phyloP scores from a whole-genome alignment of 140 eudicot species.

The Erigeron philadelphicus region DNA sequence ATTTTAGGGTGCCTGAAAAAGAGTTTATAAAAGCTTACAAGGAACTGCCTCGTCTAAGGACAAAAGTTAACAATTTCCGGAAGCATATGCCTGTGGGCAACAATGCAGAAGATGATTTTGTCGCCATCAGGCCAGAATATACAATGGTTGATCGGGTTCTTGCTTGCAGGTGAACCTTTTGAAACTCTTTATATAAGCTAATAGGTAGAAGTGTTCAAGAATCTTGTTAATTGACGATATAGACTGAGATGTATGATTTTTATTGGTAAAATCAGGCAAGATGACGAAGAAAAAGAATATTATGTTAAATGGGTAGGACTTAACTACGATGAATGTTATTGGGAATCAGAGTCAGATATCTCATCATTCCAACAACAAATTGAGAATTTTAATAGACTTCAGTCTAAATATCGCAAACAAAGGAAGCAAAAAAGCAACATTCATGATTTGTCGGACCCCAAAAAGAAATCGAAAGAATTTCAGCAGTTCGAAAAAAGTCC shows the following conservation, averaged over 20 bases:
- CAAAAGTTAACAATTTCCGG: constrained; percentile 80
- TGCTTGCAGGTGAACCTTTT: constrained; percentile 72
- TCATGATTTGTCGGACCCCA: constrained; percentile 51
- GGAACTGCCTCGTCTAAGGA: constrained; percentile 77
- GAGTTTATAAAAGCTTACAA: constrained; percentile 84
- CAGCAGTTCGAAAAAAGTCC: constrained; percentile 88
- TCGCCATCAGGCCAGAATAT: constrained; percentile 86
- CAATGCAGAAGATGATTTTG: constrained; percentile 74
- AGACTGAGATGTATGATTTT: constrained; percentile 9
- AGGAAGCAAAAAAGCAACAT: constrained; percentile 51
- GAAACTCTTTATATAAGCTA: background rate
- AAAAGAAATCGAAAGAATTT: constrained; percentile 69
- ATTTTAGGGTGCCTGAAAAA: constrained; percentile 89
- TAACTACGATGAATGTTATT: constrained; percentile 81
- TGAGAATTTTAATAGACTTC: constrained; percentile 56
- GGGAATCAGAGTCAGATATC: constrained; percentile 91
- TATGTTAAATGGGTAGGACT: constrained; percentile 92
- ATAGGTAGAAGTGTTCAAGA: background rate
- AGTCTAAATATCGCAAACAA: constrained; percentile 55
- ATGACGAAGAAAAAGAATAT: constrained; percentile 74
- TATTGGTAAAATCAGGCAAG: constrained; percentile 46
- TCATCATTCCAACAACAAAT: constrained; percentile 84
- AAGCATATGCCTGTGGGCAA: constrained; percentile 51
- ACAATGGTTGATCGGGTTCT: constrained; percentile 91
- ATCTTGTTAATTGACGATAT: background rate